Evolutionary conservation across 192 early-diverging fungal species (phyloP).

Genomic region (Linnemannia zychae): DNA sequence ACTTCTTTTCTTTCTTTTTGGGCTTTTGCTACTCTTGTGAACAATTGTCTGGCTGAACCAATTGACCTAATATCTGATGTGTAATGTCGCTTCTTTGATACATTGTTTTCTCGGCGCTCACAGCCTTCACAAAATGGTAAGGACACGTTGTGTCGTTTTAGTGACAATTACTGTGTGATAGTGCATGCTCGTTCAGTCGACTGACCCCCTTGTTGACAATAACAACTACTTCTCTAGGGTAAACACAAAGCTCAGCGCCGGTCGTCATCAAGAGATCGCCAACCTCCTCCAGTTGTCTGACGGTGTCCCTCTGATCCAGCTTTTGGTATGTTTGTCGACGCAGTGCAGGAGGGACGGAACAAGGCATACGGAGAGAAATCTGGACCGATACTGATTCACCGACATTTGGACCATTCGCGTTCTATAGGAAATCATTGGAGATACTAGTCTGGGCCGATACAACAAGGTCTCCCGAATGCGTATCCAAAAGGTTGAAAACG

Average conservation of each 20-base stretch:
- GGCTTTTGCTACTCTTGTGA: background rate
- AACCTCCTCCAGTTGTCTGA: conserved; percentile 59
- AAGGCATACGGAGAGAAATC: conserved; percentile 50
- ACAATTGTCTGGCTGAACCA: background rate
- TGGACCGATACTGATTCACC: conserved; percentile 48
- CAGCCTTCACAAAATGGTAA: conserved; percentile 90
- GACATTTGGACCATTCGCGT: conserved; percentile 24
- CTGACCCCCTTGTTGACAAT: background rate
- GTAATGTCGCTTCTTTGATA: background rate
- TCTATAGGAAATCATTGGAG: conserved; percentile 92
- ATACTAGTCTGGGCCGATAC: conserved; percentile 86
- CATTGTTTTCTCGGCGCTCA: background rate
- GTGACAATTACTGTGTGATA: background rate
- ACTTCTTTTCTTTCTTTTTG: background rate
- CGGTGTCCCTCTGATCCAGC: conserved; percentile 70
- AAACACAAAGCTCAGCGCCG: conserved; percentile 78
- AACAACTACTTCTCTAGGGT: conserved; percentile 63
- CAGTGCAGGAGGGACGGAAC: conserved; percentile 34
- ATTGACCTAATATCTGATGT: background rate
- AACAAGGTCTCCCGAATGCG: conserved; percentile 92
- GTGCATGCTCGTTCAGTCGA: background rate
- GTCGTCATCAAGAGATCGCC: conserved; percentile 57
- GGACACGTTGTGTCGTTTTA: background rate
- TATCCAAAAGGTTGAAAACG: conserved; percentile 96
- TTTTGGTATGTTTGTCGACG: conserved; percentile 59